Base-by-base conservation (phyloP, 1,139 yeast genomes). In the Hyphopichia buzzinii region DNA sequence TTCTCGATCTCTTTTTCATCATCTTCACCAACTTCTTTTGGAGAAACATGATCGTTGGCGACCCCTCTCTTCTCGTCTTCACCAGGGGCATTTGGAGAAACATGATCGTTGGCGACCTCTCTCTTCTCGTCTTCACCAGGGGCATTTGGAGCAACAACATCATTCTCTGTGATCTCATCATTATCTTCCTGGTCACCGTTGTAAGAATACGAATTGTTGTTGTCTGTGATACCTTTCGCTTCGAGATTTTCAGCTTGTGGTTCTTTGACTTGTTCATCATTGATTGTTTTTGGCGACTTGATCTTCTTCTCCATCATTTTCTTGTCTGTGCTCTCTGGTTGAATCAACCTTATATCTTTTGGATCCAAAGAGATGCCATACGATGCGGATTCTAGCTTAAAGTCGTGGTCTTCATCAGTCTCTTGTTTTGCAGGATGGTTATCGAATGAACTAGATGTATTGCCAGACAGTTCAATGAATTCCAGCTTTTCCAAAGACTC, bases 101-200 rank as follows among this genome's bases (percentile, higher is more conserved):
- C n/a, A 17, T 40, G 35, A 8, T 22, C 16, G 4, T 39, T 38
- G n/a, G 38, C 28, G 16, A 39, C 25, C 12, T 35, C 35, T 21
- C 29, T 13, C n/a, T 29, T 30, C 15, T 36, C 15, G 31, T 29
- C 8, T 29, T 59, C 64, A 36, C 62, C 69, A 43, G 67, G 67
- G 39, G 67, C 74, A 45, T 68, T 74, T 29, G 57, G 52, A 35
- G 67, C 74, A n/a, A 73, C 74, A 46, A 67, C 74, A 39, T 66
- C n/a, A 23, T 31, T 12, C 12, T 31, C 33, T 14, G 39, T 22
- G 33, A 31, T 6, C 23, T 59, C 64, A 35, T 62, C 69, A 42
- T 68, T 68, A 39, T 68, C 74, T 45, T 68, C 74, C 29, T 57
- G 52, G 34, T 68, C 74, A 12, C 73, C 74, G 46, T 68, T 74